A percentile compares a stretch with the other conserved stretches of the same genome.
Evolutionary conservation across 192 early-diverging fungal genomes (phyloP).

Genomic region (Oehlia diaphana): DNA sequence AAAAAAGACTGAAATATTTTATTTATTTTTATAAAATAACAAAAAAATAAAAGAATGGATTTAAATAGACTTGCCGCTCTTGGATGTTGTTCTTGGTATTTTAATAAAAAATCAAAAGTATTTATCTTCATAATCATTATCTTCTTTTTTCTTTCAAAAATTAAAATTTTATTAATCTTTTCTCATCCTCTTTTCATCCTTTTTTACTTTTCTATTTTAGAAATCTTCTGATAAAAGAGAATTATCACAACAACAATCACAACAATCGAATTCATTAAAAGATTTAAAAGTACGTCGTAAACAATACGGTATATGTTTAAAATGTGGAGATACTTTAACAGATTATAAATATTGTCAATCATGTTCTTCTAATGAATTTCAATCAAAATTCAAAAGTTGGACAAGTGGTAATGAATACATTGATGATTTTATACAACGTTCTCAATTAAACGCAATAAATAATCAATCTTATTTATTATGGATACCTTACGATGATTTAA

Average conservation of each 20-base stretch:
- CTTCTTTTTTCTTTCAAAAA: too few relatives aligned
- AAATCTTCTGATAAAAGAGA: too few relatives aligned
- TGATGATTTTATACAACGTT: constrained; percentile 5
- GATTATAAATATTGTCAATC: background rate
- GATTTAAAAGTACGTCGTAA: background rate
- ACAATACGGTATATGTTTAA: background rate
- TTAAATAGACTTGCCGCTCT: background rate
- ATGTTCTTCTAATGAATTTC: background rate
- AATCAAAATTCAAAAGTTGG: constrained; percentile 4
- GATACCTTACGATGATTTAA: constrained; percentile 18
- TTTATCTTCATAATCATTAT: too few relatives aligned
- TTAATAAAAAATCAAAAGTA: background rate
- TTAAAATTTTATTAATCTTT: too few relatives aligned
- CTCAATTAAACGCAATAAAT: background rate
- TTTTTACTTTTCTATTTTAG: too few relatives aligned
- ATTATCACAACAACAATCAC: too few relatives aligned
- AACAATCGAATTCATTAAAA: too few relatives aligned
- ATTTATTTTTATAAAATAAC: too few relatives aligned
- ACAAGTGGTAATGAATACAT: constrained; percentile 9
- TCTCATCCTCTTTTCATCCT: too few relatives aligned
- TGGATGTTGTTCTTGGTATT: background rate
- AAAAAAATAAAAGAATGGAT: too few relatives aligned
- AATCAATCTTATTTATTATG: constrained; percentile 1
- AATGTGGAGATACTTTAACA: background rate
- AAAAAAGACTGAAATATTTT: background rate